Evolutionary conservation across 2,329 filamentous ascomycete genomes (phyloP).

Genomic region (Botryotinia convoluta): DNA sequence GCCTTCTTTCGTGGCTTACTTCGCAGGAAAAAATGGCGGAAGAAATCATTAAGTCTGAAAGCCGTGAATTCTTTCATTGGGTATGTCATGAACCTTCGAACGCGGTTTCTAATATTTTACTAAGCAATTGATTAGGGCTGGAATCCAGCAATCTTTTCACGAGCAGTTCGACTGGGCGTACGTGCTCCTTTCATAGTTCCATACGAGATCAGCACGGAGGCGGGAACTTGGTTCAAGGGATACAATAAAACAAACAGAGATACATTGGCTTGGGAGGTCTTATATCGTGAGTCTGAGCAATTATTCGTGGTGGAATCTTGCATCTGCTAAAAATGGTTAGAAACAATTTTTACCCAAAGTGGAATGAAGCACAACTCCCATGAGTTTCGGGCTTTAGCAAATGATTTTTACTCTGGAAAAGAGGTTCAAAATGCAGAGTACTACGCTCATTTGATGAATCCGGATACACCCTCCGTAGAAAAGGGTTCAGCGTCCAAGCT

Average conservation of each 20-base stretch:
- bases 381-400: background rate
- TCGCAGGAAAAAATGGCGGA: slow-evolving; percentile 6
- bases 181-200: background rate
- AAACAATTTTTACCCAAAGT: background rate
- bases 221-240: background rate
- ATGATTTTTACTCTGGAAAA: slow-evolving; percentile 5
- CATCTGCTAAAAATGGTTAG: background rate
- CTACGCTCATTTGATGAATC: background rate
- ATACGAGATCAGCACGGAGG: background rate
- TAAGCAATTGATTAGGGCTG: slow-evolving; percentile 4
- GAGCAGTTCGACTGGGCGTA: slow-evolving; percentile 1
- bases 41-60: background rate
- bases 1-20: slow-evolving; percentile 10
- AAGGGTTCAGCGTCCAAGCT: background rate
- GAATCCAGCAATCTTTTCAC: slow-evolving; percentile 9
- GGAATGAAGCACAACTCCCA: background rate
- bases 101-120: background rate
- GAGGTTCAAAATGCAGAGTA: background rate
- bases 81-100: background rate
- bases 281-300: background rate
- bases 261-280: background rate
- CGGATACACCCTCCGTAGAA: background rate
- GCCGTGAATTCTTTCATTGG: background rate
- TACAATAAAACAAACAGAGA: background rate
- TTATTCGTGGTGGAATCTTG: background rate